Conservation (phyloP, 2,329 filamentous ascomycete genomes). For the Sporothrix euskadiensis region DNA sequence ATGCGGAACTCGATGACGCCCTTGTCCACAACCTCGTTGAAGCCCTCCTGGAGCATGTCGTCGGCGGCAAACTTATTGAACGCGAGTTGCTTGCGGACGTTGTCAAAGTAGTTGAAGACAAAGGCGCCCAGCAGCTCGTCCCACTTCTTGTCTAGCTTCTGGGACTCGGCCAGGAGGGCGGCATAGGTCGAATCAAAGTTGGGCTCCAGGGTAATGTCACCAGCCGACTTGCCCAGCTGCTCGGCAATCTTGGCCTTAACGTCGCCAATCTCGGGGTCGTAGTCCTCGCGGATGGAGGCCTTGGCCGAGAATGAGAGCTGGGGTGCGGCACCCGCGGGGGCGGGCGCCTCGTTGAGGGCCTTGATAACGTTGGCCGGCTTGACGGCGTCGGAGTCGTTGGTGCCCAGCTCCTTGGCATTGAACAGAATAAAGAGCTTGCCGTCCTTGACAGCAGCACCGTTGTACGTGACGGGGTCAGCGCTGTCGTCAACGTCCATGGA, state of each 20-base stretch:
- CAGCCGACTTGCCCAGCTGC: slow-evolving; percentile 39
- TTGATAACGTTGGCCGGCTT: slow-evolving; percentile 42
- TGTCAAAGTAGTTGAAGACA: slow-evolving; percentile 46
- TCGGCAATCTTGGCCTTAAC: slow-evolving; percentile 43
- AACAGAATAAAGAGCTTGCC: slow-evolving; percentile 54
- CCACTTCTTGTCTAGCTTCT: slow-evolving; percentile 45
- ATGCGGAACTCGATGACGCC: slow-evolving; percentile 49
- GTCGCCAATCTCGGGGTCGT: slow-evolving; percentile 46
- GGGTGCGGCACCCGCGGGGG: slow-evolving; percentile 30
- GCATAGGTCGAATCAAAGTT: slow-evolving; percentile 50
- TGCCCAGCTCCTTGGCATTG: slow-evolving; percentile 45
- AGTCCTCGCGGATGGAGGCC: slow-evolving; percentile 46
- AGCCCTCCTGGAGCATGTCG: slow-evolving; percentile 51
- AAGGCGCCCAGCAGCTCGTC: slow-evolving; percentile 47
- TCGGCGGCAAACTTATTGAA: slow-evolving; percentile 35
- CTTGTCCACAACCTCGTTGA: slow-evolving; percentile 49
- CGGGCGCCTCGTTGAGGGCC: slow-evolving; percentile 50
- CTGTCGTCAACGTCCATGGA: slow-evolving; percentile 50
- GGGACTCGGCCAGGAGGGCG: slow-evolving; percentile 43
- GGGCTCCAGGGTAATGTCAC: slow-evolving; percentile 48
- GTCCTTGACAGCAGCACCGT: slow-evolving; percentile 45
- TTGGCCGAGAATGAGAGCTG: slow-evolving; percentile 48
- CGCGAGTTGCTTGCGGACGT: slow-evolving; percentile 39
- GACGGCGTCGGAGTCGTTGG: slow-evolving; percentile 48
- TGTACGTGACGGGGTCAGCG: slow-evolving; percentile 43